Evolutionary conservation across 2,329 filamentous ascomycete species (phyloP).

Genomic region (Stagonosporopsis vannaccii): DNA sequence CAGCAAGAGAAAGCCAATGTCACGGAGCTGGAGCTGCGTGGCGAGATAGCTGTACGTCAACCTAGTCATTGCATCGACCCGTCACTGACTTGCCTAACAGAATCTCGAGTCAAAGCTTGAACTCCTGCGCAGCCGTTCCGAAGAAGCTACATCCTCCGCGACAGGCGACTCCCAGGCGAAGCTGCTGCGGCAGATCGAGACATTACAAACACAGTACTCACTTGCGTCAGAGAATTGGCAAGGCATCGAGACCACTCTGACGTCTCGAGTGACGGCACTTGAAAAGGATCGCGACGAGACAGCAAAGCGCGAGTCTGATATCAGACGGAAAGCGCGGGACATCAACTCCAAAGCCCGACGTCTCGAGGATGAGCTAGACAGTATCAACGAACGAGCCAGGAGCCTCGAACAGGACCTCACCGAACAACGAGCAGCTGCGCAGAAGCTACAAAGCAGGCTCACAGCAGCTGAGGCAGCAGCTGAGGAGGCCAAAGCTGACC

Average conservation of each 20-base stretch:
- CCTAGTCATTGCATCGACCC: not conserved
- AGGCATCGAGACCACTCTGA: slow-evolving; percentile 86
- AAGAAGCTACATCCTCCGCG: slow-evolving; percentile 85
- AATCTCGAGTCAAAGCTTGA: slow-evolving; percentile 90
- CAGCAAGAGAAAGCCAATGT: slow-evolving; percentile 73
- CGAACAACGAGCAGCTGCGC: slow-evolving; percentile 65
- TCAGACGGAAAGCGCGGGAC: slow-evolving; percentile 89
- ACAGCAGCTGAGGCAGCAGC: slow-evolving; percentile 71
- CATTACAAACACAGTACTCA: slow-evolving; percentile 91
- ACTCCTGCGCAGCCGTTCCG: slow-evolving; percentile 80
- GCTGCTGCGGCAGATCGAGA: slow-evolving; percentile 91
- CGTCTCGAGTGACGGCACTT: slow-evolving; percentile 76
- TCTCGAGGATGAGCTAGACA: slow-evolving; percentile 84
- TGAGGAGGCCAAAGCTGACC: slow-evolving; percentile 62
- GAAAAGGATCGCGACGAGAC: slow-evolving; percentile 94
- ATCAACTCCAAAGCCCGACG: slow-evolving; percentile 72
- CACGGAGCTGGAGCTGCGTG: slow-evolving; percentile 78
- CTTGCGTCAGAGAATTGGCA: slow-evolving; percentile 98
- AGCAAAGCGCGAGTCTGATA: slow-evolving; percentile 80
- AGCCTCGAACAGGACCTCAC: slow-evolving; percentile 69
- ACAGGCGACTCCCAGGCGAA: slow-evolving; percentile 87
- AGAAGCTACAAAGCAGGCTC: slow-evolving; percentile 69
- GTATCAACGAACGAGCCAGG: slow-evolving; percentile 68
- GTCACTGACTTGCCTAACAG: slow-evolving; percentile 50
- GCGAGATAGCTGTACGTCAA: slow-evolving; percentile 67